Base-by-base conservation (phyloP, 2,329 filamentous ascomycete genomes). In the Neonectria ditissima region DNA sequence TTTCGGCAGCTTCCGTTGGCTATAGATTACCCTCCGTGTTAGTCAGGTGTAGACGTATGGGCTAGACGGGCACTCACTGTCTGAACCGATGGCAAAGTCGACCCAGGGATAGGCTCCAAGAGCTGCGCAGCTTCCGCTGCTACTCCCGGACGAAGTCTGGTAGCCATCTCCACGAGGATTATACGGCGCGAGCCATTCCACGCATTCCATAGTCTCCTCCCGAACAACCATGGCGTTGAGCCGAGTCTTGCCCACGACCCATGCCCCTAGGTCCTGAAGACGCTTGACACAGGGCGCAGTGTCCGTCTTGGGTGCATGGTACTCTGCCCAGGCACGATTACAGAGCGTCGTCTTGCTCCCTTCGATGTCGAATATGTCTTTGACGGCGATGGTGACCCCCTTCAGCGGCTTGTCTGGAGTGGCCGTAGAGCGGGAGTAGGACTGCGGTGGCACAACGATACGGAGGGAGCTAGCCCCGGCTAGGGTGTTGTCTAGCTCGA, bases 361-460 rank as follows among this genome's bases (percentile, higher is more conserved):
- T 13, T 30, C 34, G 9, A 69, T 59, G 22, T 69, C 61, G 8
- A 69, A 52, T 18, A 47, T 69, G 43, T 68, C 67, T 45, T 68
- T 68, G 34, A 69, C 63, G 18, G 48, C 55, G 41, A 67, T 54
- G 47, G 65, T 59, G n/a, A 66, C 56, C 45, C 65, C 26, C 34
- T 32, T 41, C 26, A 63, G 55, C 2, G 61, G 55, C 9, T 45
- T 41, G 18, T 41, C n/a, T 18, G 37, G 50, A 43, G 52, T 28
- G 7, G 45, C 41, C 16, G 39, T 37, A 13, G 61, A 39, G 20
- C 30, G 55, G n/a, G 30, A 55, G 24, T 63, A 63, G 43, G 55
- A 63, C 13, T 55, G 61, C 9, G 61, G 54, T 13, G 61, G 61
- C 18, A 63, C 61, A 18, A 41, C 51, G 16, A 59, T 45, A 22